Percentiles rank a stretch among this genome's conserved stretches.
Evolutionary conservation across 768 basidiomycete species (phyloP).

Genomic region (Asterophora lycoperdoides): DNA sequence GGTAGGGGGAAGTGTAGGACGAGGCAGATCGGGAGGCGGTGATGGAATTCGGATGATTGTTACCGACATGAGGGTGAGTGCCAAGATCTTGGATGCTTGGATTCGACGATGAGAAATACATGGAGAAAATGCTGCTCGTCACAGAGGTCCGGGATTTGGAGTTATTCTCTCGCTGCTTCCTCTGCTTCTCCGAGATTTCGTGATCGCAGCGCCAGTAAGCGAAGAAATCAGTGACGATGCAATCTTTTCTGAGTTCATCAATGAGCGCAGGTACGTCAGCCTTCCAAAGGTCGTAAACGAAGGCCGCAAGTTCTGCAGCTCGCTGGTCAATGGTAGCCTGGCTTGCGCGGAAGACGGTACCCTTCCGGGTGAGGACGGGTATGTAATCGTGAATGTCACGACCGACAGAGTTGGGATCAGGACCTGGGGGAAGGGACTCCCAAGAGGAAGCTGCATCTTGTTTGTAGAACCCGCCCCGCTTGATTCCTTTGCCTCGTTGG

Average conservation of each 20-base stretch:
- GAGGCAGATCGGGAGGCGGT: slow-evolving; percentile 17
- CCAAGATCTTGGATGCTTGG: slow-evolving; percentile 17
- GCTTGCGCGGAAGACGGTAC: slow-evolving; percentile 67
- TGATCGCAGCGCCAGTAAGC: slow-evolving; percentile 71
- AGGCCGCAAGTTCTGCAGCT: slow-evolving; percentile 50
- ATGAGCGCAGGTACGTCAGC: slow-evolving; percentile 63
- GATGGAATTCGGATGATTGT: slow-evolving; percentile 10
- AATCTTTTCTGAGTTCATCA: slow-evolving; percentile 56
- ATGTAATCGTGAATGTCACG: slow-evolving; percentile 62
- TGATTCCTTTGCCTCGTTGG: slow-evolving; percentile 68
- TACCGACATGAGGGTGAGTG: neutral
- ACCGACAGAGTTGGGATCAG: slow-evolving; percentile 72
- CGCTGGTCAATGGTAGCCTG: slow-evolving; percentile 63
- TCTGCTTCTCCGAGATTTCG: slow-evolving; percentile 46
- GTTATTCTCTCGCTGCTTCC: slow-evolving; percentile 26
- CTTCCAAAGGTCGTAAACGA: slow-evolving; percentile 56
- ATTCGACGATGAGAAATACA: slow-evolving; percentile 51
- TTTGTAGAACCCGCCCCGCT: slow-evolving; percentile 66
- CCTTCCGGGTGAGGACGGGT: slow-evolving; percentile 67
- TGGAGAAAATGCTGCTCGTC: slow-evolving; percentile 51
- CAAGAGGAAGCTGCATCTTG: slow-evolving; percentile 76
- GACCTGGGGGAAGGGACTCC: slow-evolving; percentile 81
- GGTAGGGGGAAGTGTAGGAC: slow-evolving; percentile 3
- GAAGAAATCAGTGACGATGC: slow-evolving; percentile 70
- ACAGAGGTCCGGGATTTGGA: slow-evolving; percentile 39